These are phyloP conservation scores for Pichia kluyveri DNA, from an alignment of 805 yeast genomes.

Conservation along the genomic window DNA sequence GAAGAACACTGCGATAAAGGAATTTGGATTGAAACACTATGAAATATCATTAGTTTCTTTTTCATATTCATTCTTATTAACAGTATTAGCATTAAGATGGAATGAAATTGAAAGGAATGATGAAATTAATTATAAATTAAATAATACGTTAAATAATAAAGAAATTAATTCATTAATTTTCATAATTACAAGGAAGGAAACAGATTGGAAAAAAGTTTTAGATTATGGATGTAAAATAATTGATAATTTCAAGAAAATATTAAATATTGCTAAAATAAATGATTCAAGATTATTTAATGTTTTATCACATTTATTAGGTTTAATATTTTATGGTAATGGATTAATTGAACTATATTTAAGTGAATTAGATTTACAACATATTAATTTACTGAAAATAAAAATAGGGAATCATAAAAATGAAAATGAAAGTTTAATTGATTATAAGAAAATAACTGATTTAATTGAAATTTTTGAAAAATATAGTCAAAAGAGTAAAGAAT, in stretches of 20 bases:
- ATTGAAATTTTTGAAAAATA: neutral
- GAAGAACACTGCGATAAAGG: conserved; percentile 8
- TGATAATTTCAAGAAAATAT: conserved; percentile 14
- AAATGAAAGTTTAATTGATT: neutral
- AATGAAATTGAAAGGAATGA: conserved; percentile 11
- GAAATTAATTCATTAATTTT: conserved; percentile 12
- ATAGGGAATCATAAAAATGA: neutral
- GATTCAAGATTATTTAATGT: neutral
- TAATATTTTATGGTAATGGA: conserved; percentile 8
- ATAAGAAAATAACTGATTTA: neutral
- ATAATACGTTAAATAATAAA: neutral
- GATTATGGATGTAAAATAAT: conserved; percentile 8
- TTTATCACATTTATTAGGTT: conserved; percentile 3
- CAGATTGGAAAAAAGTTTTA: neutral
- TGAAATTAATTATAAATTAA: neutral
- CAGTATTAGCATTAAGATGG: conserved; percentile 16
- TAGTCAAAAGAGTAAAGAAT: neutral
- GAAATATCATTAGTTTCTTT: conserved; percentile 15
- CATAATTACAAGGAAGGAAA: conserved; percentile 10
- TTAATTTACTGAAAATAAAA: neutral
- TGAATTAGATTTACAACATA: neutral
- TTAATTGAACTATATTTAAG: conserved; percentile 4
- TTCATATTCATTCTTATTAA: conserved; percentile 19
- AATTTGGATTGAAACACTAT: conserved; percentile 7
- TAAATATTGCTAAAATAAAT: neutral